phyloP scores from a whole-genome alignment of 2,329 filamentous ascomycete genomes.

The Fusarium anguioides region DNA sequence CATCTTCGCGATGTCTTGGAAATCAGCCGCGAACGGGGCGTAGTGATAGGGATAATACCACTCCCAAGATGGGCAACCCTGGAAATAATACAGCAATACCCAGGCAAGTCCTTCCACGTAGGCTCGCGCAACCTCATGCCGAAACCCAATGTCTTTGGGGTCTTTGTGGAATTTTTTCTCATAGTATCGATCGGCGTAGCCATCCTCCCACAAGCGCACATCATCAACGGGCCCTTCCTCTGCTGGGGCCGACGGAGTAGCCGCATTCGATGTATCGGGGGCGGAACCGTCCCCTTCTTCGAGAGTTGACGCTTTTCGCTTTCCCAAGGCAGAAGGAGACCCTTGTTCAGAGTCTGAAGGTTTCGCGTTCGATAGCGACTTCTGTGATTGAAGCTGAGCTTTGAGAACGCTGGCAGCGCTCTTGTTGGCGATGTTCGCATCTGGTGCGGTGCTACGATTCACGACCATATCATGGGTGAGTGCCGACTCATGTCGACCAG shows the following conservation, averaged over 20 bases:
- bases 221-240: constrained; percentile 80
- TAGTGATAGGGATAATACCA: constrained; percentile 99
- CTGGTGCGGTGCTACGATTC: constrained; percentile 73
- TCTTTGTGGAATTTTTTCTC: constrained; percentile 94
- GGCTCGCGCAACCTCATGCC: constrained; percentile 86
- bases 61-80: constrained; percentile 97
- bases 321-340: constrained; percentile 68
- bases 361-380: constrained; percentile 32
- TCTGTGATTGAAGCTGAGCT: constrained; percentile 72
- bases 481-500: constrained; percentile 60
- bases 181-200: constrained; percentile 95
- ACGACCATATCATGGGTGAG: constrained; percentile 91
- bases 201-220: constrained; percentile 92
- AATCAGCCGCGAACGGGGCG: constrained; percentile 96
- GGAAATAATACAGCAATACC: constrained; percentile 97
- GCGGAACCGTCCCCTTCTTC: constrained; percentile 72
- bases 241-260: constrained; percentile 56
- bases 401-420: constrained; percentile 92
- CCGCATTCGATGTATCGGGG: constrained; percentile 64
- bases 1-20: constrained; percentile 83
- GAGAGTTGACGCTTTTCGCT: constrained; percentile 80
- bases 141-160: constrained; percentile 84
- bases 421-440: constrained; percentile 87
- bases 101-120: constrained; percentile 96
- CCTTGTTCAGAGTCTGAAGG: constrained; percentile 48